These are phyloP conservation scores for Exophiala bonariae DNA, from an alignment of 2,329 filamentous ascomycete genomes.

Conservation along the genomic window DNA sequence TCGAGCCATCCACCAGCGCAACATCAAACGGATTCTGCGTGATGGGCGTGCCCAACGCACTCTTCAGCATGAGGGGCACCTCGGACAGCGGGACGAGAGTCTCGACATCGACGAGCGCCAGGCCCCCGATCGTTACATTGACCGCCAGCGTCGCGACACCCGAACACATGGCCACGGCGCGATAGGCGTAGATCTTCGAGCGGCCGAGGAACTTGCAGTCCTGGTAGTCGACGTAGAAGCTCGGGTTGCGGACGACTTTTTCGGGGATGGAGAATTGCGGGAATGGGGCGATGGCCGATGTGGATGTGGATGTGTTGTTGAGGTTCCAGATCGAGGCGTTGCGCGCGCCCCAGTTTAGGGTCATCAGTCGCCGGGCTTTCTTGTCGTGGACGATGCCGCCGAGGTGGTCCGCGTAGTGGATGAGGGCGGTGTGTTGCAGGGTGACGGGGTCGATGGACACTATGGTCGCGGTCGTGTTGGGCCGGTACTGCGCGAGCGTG, in stretches of 20 bases:
- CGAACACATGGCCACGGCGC: constrained; percentile 49
- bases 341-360: constrained; percentile 50
- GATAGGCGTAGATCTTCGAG: constrained; percentile 36
- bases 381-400: constrained; percentile 49
- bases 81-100: constrained; percentile 49
- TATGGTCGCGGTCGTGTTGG: constrained; percentile 48
- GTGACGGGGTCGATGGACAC: constrained; percentile 41
- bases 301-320: background rate
- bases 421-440: constrained; percentile 36
- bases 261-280: constrained; percentile 29
- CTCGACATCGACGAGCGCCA: constrained; percentile 47
- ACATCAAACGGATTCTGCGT: constrained; percentile 54
- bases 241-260: constrained; percentile 38
- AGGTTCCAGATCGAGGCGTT: constrained; percentile 42
- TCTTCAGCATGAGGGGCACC: constrained; percentile 46
- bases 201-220: constrained; percentile 54
- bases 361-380: constrained; percentile 36
- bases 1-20: constrained; percentile 43
- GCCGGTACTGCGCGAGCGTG: constrained; percentile 49
- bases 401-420: constrained; percentile 44
- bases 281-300: constrained; percentile 15
- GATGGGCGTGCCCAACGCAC: constrained; percentile 39
- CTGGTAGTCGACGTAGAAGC: constrained; percentile 51
- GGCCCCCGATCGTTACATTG: constrained; percentile 41
- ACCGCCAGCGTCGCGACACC: constrained; percentile 42